Evolutionary conservation across 768 basidiomycete genomes (phyloP), one percentile per base, ranked within the genome.

Genomic region (Gloeophyllum trabeum): DNA sequence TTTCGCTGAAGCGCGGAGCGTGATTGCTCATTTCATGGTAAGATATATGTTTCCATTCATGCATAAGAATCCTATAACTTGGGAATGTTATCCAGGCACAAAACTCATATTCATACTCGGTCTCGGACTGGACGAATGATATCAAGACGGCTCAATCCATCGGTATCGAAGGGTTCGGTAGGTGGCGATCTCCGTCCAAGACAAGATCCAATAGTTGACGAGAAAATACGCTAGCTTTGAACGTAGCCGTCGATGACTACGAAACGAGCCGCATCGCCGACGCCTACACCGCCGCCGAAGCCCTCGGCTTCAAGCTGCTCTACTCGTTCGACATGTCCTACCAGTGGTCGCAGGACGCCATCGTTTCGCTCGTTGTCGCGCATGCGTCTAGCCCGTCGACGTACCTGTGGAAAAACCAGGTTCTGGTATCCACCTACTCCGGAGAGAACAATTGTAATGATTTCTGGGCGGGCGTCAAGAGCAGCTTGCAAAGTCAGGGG

Each of bases 291-390:
- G 66, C 53, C 0, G 50, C 59, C 1, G 64, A 59, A 24, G 46
- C 52, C 18, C 43, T 51, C 25, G 48, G 51, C 32, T 64, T 64
- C 56, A 61, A 63, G 51, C 46, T 66, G 14, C 62, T 65, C 52
- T 46, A 62, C 43, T 61, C 58, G 23, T 60, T 64, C 43, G 65
- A 65, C 45, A 61, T 62, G 61, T 51, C 54, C n/a, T 48, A 32
- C 21, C 39, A 43, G 10, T 57, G 53, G 55, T 22, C 25, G 24
- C 26, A 40, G 14, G 13, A 23, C 20, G 50, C 54, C 35, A 49
- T 54, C 46, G 48, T 52, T 34, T 39, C 42, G 19, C 54, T 60
- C 32, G 49, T 65, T 18, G 39, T 44, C n/a, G 51, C 45, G 12
- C 61, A 62, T 45, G 52, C 57, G 13, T 48, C 41, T 21, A 59